phyloP scores from a whole-genome alignment of 169 alveolate genomes.

The Plasmodium fragile region DNA sequence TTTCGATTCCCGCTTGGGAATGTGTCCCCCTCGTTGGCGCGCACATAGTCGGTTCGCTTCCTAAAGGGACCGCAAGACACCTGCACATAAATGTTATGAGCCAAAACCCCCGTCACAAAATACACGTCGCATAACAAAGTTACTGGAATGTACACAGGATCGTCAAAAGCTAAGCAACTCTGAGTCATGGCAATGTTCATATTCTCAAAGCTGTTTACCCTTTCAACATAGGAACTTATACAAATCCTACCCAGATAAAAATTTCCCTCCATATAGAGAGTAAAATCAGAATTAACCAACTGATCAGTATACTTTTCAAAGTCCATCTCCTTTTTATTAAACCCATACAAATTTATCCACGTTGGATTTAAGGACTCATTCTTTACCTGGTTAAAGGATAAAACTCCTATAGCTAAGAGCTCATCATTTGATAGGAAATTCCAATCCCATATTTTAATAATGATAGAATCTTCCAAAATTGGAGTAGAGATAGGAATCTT shows the following conservation, averaged over 20 bases:
- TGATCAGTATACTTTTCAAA: constrained; percentile 69
- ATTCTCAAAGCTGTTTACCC: constrained; percentile 86
- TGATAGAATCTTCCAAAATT: constrained; percentile 90
- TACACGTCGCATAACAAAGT: constrained; percentile 90
- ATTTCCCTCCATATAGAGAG: constrained; percentile 77
- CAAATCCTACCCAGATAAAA: constrained; percentile 90
- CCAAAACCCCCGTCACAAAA: constrained; percentile 85
- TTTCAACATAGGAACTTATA: constrained; percentile 90
- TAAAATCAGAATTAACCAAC: constrained; percentile 43
- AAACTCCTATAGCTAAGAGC: constrained; percentile 84
- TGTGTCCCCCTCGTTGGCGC: constrained; percentile 28
- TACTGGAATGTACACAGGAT: constrained; percentile 87
- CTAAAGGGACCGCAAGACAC: constrained; percentile 90
- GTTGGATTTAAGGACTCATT: constrained; percentile 83
- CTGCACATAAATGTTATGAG: constrained; percentile 80
- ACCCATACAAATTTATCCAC: constrained; percentile 93
- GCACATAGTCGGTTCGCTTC: constrained; percentile 86
- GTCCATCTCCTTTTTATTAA: constrained; percentile 79
- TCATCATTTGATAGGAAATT: constrained; percentile 68
- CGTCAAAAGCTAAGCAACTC: constrained; percentile 90
- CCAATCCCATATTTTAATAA: constrained; percentile 91
- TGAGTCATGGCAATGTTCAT: constrained; percentile 90
- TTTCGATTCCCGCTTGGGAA: not conserved
- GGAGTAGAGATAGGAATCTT: constrained; percentile 92
- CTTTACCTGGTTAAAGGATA: constrained; percentile 85